Conservation (phyloP, 2,329 filamentous ascomycete genomes). For the Aspergillus phoenicis region DNA sequence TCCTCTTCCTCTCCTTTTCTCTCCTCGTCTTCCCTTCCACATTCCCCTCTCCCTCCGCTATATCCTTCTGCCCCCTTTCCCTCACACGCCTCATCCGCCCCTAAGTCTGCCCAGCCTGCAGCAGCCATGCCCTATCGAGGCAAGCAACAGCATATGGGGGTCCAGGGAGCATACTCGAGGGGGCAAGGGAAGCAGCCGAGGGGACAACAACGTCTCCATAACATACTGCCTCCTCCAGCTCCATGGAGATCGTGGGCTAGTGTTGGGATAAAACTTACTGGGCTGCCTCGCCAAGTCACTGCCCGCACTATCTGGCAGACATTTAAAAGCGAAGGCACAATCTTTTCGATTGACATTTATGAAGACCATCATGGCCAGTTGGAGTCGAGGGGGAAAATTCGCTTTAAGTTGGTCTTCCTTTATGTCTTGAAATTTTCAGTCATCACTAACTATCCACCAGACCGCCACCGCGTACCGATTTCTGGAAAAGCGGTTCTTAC, state of each 20-base stretch:
- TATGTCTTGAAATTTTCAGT: neutral
- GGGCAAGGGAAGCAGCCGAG: neutral
- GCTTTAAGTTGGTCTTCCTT: slow-evolving; percentile 50
- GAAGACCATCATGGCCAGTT: slow-evolving; percentile 46
- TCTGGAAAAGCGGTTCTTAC: slow-evolving; percentile 50
- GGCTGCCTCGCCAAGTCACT: slow-evolving; percentile 38
- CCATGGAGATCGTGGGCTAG: slow-evolving; percentile 46
- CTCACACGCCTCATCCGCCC: neutral
- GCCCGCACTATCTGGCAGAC: slow-evolving; percentile 53
- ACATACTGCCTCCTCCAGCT: neutral
- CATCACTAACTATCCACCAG: slow-evolving; percentile 24
- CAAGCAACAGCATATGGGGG: neutral
- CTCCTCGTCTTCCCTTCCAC: slow-evolving; percentile 1
- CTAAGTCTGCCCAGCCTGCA: neutral
- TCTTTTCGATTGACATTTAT: slow-evolving; percentile 61
- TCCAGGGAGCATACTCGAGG: too few species aligned
- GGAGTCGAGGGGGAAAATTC: slow-evolving; percentile 51
- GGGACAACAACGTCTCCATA: neutral
- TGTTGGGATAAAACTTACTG: slow-evolving; percentile 38
- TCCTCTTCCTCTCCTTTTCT: neutral
- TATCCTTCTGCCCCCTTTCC: slow-evolving; percentile 10
- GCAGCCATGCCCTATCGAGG: neutral
- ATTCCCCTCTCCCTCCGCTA: neutral
- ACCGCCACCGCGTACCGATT: slow-evolving; percentile 56
- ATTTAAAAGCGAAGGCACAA: slow-evolving; percentile 56